Evolutionary conservation across 2,329 filamentous ascomycete genomes (phyloP).

Genomic region (Elsinoe fawcettii): DNA sequence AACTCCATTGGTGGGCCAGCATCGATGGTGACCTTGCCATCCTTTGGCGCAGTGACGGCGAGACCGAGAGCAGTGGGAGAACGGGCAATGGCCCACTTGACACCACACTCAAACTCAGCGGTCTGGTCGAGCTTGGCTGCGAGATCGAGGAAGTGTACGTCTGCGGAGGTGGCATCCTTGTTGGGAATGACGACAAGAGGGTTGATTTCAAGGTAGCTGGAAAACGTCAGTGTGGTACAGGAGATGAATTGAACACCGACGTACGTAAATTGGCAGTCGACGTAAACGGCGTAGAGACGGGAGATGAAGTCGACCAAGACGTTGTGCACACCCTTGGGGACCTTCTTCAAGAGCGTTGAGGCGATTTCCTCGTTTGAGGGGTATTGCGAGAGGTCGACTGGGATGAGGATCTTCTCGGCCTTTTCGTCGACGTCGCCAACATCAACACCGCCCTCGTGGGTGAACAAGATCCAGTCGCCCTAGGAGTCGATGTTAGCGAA

Average conservation of each 20-base stretch:
- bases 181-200: constrained; percentile 97
- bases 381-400: constrained; percentile 88
- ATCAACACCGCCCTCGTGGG: constrained; percentile 98
- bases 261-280: constrained; percentile 95
- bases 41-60: constrained; percentile 51
- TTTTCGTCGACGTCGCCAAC: constrained; percentile 98
- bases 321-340: constrained; percentile 92
- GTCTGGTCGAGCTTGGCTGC: constrained; percentile 99
- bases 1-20: constrained; percentile 98
- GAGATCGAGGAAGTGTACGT: constrained; percentile 96
- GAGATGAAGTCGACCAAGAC: constrained; percentile 99
- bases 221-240: background rate
- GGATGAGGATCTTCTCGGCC: constrained; percentile 96
- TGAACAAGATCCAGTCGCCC: constrained; percentile 99
- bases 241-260: constrained; percentile 17
- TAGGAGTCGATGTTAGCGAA: constrained; percentile 34
- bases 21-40: constrained; percentile 82
- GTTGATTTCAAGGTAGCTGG: constrained; percentile 94
- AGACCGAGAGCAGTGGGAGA: constrained; percentile 82
- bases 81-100: constrained; percentile 96
- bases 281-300: constrained; percentile 95
- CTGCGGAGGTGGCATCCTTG: constrained; percentile 79
- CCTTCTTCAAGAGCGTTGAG: constrained; percentile 74
- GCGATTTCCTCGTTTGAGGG: constrained; percentile 95
- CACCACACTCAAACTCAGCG: constrained; percentile 97